Evolutionary conservation across 2,329 filamentous ascomycete genomes (phyloP).

Genomic region (Lecanicillium sp.): DNA sequence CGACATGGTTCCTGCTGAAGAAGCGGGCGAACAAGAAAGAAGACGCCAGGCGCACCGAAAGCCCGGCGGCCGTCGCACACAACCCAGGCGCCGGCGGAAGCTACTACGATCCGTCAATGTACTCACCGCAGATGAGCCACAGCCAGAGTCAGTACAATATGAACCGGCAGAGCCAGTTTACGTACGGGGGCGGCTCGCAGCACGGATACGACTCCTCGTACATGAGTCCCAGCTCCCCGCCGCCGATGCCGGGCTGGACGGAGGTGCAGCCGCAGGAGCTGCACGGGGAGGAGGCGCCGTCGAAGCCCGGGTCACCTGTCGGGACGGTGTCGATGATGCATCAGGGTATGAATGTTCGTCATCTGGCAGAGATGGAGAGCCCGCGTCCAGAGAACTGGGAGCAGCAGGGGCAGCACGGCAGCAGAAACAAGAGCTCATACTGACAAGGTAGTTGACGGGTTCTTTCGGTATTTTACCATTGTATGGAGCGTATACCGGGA

Average conservation of each 20-base stretch:
- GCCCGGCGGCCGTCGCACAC: background rate
- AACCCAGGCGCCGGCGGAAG: too few species aligned
- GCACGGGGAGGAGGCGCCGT: background rate
- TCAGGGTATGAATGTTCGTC: background rate
- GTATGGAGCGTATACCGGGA: too few species aligned
- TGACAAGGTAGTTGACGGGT: too few species aligned
- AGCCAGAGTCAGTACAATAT: background rate
- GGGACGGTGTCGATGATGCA: background rate
- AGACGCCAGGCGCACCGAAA: background rate
- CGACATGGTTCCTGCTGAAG: conserved; percentile 4
- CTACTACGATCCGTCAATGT: conserved; percentile 2
- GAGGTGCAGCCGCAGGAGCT: conserved; percentile 8
- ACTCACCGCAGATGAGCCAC: conserved; percentile 8
- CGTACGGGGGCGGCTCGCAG: background rate
- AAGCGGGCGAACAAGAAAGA: background rate
- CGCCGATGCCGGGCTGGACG: conserved; percentile 2
- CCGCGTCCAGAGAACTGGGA: too few species aligned
- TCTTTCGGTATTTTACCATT: too few species aligned
- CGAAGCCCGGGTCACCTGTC: background rate
- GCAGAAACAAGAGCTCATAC: too few species aligned
- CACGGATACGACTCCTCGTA: conserved; percentile 1
- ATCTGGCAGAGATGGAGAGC: conserved; percentile 7
- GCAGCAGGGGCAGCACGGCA: background rate
- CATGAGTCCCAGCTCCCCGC: background rate
- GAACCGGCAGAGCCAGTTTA: conserved; percentile 7